Base-by-base conservation (phyloP, 306 rosid genomes). In the Malus sylvestris region DNA sequence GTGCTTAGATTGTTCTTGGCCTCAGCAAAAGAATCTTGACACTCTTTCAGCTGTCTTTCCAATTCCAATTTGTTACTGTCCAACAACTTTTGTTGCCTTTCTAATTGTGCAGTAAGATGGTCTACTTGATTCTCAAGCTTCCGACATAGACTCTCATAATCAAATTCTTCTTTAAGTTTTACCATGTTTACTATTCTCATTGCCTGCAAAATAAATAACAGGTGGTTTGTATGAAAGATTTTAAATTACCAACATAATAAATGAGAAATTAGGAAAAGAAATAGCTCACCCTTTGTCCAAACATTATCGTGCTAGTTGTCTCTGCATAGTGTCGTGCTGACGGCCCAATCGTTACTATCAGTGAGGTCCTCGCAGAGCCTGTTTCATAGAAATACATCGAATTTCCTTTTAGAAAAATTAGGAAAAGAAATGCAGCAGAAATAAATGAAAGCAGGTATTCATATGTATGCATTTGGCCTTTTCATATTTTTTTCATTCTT, bases 301-400 rank as follows among this genome's bases (percentile, higher is more conserved):
- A 89, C 86, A 85, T 82, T 78, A 89, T 81, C 10, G 91, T 87
- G 84, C 94, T 82, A 76, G 86, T 84, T 68, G 94, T 87, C 81
- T 89, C 91, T 7, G 83, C 86, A 65, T 80, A 80, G 71, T 82
- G 80, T 60, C 84, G 67, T 64, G 88, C 82, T 70, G 94, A 89
- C 45, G 90, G 90, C 63, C 94, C 91, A 68, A 89, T 89, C 14
- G 88, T 85, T 83, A 86, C 69, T 58, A 89, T 81, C 76, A 89
- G 91, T 38, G 94, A 89, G 86, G 94, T 87, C 82, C 94, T 89
- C 22, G 94, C 89, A 74, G 94, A 83, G 66, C 94, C 94, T 89
- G 59, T 76, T 78, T 65, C 32, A 70, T 44, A 33, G 72, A 74
- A 35, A 2, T 49, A 55, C 4, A 23, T n/a, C 53, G 52, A 76